phyloP scores from a whole-genome alignment of 1,139 yeast genomes.

The Pichia sorboxylosa region DNA sequence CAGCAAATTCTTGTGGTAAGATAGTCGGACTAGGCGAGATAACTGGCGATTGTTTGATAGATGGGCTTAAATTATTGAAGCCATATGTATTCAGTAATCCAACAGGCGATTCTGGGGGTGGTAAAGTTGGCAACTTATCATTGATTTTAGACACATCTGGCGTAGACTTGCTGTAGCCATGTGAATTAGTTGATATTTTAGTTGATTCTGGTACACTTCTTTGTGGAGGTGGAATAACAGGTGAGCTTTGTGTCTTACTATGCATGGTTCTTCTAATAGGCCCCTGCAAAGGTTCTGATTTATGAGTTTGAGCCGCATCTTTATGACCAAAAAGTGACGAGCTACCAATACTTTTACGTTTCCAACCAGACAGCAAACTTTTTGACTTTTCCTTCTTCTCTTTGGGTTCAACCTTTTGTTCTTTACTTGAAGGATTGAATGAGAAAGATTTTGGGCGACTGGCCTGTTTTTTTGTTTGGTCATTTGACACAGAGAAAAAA shows the following conservation, averaged over 20 bases:
- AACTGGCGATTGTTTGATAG: constrained; percentile 11
- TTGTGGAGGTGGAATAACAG: constrained; percentile 6
- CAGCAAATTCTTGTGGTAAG: not conserved
- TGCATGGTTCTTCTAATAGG: no score
- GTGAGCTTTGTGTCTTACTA: no score
- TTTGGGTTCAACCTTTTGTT: constrained; percentile 1
- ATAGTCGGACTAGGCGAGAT: constrained; percentile 5
- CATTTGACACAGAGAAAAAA: constrained; percentile 14
- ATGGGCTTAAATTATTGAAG: constrained; percentile 12
- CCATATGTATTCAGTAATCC: constrained; percentile 19
- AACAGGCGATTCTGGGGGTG: constrained; percentile 5
- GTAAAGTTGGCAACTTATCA: constrained; percentile 6
- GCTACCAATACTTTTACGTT: constrained; percentile 19
- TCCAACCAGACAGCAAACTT: constrained; percentile 22
- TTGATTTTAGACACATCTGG: constrained; percentile 4
- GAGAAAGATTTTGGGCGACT: constrained; percentile 12
- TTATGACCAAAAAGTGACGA: constrained; percentile 2
- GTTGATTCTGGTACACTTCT: not conserved
- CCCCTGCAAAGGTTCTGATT: no score
- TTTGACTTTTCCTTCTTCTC: constrained; percentile 18
- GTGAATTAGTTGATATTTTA: constrained; percentile 7
- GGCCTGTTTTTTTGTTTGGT: constrained; percentile 5
- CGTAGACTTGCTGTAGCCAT: constrained; percentile 8
- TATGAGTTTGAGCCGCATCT: no score
- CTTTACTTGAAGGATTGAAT: constrained; percentile 4